phyloP scores from a whole-genome alignment of 2,329 filamentous ascomycete species.

The Fusarium falciforme region DNA sequence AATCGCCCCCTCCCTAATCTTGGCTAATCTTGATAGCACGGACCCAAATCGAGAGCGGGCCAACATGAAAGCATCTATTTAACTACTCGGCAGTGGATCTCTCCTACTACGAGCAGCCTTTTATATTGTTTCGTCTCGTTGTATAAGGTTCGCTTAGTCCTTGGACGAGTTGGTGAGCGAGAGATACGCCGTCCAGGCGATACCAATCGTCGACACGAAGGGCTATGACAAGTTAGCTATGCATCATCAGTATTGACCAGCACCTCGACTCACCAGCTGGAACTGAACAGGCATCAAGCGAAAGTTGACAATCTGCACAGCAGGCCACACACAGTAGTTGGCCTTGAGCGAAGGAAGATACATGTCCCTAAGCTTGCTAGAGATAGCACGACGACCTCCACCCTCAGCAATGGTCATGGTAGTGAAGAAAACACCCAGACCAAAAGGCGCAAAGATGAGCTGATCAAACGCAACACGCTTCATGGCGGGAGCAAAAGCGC shows the following conservation, averaged over 20 bases:
- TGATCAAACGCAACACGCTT: conserved; percentile 95
- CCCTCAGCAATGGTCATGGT: conserved; percentile 97
- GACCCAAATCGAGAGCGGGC: neutral
- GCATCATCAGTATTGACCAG: neutral
- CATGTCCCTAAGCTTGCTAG: conserved; percentile 90
- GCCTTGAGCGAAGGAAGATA: conserved; percentile 95
- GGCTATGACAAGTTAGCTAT: conserved; percentile 66
- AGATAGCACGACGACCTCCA: conserved; percentile 82
- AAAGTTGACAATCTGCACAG: conserved; percentile 97
- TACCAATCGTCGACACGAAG: conserved; percentile 95
- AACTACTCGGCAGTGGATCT: neutral
- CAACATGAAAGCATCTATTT: neutral
- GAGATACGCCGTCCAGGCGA: conserved; percentile 97
- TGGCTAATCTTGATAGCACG: neutral
- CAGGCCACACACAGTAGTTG: conserved; percentile 95
- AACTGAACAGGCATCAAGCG: conserved; percentile 94
- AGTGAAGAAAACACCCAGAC: conserved; percentile 89
- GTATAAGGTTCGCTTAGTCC: conserved; percentile 55
- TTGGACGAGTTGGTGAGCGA: conserved; percentile 91
- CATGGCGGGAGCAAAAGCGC: conserved; percentile 80
- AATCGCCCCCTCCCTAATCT: neutral
- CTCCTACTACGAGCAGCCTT: neutral
- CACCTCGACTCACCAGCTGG: conserved; percentile 80
- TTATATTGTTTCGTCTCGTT: neutral
- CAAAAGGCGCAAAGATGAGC: conserved; percentile 90